Conservation (phyloP, 2,329 filamentous ascomycete genomes). For the Eutypa lata region DNA sequence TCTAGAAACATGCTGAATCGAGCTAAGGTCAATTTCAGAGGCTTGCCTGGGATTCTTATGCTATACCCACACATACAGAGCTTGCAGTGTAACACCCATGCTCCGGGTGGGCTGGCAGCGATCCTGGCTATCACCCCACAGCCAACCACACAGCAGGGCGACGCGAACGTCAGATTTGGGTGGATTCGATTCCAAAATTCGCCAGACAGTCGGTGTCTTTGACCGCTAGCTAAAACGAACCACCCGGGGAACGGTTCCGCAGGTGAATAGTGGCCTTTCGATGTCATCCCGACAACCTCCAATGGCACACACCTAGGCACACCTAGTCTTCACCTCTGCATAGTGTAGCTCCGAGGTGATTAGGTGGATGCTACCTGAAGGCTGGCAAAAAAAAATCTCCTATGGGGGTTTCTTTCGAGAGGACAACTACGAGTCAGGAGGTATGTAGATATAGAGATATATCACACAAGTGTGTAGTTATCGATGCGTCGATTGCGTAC, state of each 20-base stretch:
- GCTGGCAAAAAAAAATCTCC: no score
- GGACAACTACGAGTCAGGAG: no score
- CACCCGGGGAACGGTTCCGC: not conserved
- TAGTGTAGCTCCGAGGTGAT: no score
- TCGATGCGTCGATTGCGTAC: no score
- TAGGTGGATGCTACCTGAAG: no score
- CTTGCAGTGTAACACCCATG: not conserved
- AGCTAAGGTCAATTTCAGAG: slow-evolving; percentile 15
- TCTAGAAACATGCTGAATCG: slow-evolving; percentile 18
- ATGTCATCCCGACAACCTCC: not conserved
- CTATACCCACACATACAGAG: not conserved
- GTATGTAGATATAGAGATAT: no score
- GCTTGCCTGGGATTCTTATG: slow-evolving; percentile 18
- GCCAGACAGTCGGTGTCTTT: slow-evolving; percentile 2
- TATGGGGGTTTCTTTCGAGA: no score
- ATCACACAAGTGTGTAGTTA: no score
- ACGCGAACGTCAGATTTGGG: slow-evolving; percentile 3
- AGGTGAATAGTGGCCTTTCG: not conserved
- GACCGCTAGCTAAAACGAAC: slow-evolving; percentile 1
- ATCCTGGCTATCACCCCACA: slow-evolving; percentile 16
- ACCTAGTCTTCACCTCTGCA: no score
- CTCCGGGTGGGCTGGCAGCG: slow-evolving; percentile 4
- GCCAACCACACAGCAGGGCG: slow-evolving; percentile 13
- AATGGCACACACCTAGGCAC: not conserved
- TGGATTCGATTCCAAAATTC: slow-evolving; percentile 2